Evolutionary conservation across 345 rosid species (phyloP).

Genomic region (Dimocarpus longan): DNA sequence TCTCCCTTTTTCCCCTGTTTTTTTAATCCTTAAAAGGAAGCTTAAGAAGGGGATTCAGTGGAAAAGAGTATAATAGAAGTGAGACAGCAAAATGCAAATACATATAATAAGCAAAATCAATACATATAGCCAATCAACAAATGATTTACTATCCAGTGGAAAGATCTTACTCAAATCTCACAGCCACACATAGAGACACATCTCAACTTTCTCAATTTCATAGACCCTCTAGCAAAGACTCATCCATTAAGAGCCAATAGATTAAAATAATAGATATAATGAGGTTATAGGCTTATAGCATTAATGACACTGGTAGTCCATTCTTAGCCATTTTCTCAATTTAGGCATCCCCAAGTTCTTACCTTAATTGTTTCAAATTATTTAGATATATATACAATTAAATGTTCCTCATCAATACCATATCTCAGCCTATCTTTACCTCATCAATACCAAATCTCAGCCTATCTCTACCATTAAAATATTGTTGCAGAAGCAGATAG

Average conservation of each 20-base stretch:
- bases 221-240: slow-evolving; percentile 21
- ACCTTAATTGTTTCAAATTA: slow-evolving; percentile 19
- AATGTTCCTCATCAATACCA: background rate
- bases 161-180: slow-evolving; percentile 21
- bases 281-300: slow-evolving; percentile 8
- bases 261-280: slow-evolving; percentile 1
- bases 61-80: background rate
- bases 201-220: slow-evolving; percentile 17
- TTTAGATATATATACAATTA: slow-evolving; percentile 10
- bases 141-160: background rate
- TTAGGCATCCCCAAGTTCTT: background rate
- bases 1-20: background rate
- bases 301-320: slow-evolving; percentile 19
- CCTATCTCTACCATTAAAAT: slow-evolving; percentile 10
- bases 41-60: background rate
- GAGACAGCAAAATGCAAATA: slow-evolving; percentile 1
- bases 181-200: slow-evolving; percentile 9
- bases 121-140: slow-evolving; percentile 7
- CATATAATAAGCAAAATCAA: slow-evolving; percentile 8
- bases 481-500: slow-evolving; percentile 18
- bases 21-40: slow-evolving; percentile 16
- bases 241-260: slow-evolving; percentile 29
- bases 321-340: slow-evolving; percentile 16
- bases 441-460: slow-evolving; percentile 19
- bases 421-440: too few species aligned